Conservation (phyloP, 768 basidiomycete genomes). For the Rossbeevera mucosa region DNA sequence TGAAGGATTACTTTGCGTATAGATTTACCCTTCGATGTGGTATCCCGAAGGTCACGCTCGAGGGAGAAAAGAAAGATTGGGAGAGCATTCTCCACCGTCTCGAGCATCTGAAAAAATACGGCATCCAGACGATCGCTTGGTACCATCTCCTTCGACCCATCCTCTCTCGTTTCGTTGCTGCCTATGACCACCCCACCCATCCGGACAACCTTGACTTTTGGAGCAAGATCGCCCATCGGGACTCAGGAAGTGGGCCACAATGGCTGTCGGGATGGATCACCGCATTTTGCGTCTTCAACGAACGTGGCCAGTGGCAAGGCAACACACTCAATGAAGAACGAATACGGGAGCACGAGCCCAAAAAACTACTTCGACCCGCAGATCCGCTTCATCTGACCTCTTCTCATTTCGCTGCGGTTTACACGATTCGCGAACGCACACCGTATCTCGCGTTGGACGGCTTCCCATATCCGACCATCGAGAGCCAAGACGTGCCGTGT, state of each 20-base stretch:
- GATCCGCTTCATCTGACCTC: conserved; percentile 24
- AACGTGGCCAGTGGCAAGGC: conserved; percentile 32
- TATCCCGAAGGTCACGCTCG: conserved; percentile 42
- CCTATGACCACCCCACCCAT: conserved; percentile 32
- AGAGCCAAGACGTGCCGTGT: conserved; percentile 26
- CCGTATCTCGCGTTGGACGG: conserved; percentile 26
- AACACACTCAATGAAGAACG: conserved; percentile 28
- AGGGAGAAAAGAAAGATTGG: conserved; percentile 40
- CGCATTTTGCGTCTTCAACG: conserved; percentile 34
- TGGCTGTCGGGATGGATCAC: conserved; percentile 40
- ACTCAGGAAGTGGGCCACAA: conserved; percentile 25
- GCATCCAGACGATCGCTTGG: conserved; percentile 36
- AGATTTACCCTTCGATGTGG: conserved; percentile 33
- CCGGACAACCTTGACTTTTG: conserved; percentile 35
- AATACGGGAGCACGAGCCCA: conserved; percentile 25
- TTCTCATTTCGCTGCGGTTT: conserved; percentile 25
- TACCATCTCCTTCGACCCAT: conserved; percentile 38
- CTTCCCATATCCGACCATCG: conserved; percentile 28
- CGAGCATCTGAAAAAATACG: conserved; percentile 38
- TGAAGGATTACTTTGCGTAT: conserved; percentile 40
- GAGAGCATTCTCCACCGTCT: conserved; percentile 32
- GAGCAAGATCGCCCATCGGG: conserved; percentile 32
- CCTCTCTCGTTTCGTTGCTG: conserved; percentile 33
- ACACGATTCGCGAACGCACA: conserved; percentile 18
- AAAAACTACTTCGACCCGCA: conserved; percentile 29